Evolutionary conservation across 176 grass and related monocot species (phyloP).

Genomic region (Bothriochloa decipiens): DNA sequence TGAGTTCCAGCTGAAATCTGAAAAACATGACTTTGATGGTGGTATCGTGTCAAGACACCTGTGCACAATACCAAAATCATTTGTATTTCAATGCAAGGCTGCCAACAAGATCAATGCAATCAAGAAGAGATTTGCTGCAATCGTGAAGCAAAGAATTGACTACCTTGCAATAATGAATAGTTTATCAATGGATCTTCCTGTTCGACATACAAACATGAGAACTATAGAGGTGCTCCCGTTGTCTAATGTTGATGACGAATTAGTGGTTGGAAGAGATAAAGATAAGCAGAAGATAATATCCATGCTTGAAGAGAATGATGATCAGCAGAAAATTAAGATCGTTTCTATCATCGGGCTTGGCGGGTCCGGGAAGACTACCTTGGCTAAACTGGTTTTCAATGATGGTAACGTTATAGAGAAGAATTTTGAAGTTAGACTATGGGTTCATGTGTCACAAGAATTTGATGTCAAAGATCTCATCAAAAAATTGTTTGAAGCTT

Average conservation of each 20-base stretch:
- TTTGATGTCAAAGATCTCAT: background rate
- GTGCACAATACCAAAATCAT: background rate
- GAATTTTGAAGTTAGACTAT: background rate
- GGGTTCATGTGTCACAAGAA: background rate
- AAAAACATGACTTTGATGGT: background rate
- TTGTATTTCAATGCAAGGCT: background rate
- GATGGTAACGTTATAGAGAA: background rate
- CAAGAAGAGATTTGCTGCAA: background rate
- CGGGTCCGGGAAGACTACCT: background rate
- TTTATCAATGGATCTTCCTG: too few relatives aligned
- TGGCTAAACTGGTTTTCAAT: background rate
- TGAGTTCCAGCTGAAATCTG: too few relatives aligned
- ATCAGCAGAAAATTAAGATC: background rate
- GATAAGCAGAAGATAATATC: background rate
- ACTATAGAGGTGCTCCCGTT: too few relatives aligned
- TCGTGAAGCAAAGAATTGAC: background rate
- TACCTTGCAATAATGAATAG: too few relatives aligned
- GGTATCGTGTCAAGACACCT: background rate
- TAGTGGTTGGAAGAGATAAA: constrained; percentile 8
- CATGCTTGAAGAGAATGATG: background rate
- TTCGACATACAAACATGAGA: background rate
- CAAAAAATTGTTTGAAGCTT: background rate
- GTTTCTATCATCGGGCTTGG: background rate
- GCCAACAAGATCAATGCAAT: background rate
- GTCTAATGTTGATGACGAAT: background rate